Evolutionary conservation across 768 basidiomycete species (phyloP), one percentile per base, ranked within the genome.

Genomic region (Dentipellis sp.): DNA sequence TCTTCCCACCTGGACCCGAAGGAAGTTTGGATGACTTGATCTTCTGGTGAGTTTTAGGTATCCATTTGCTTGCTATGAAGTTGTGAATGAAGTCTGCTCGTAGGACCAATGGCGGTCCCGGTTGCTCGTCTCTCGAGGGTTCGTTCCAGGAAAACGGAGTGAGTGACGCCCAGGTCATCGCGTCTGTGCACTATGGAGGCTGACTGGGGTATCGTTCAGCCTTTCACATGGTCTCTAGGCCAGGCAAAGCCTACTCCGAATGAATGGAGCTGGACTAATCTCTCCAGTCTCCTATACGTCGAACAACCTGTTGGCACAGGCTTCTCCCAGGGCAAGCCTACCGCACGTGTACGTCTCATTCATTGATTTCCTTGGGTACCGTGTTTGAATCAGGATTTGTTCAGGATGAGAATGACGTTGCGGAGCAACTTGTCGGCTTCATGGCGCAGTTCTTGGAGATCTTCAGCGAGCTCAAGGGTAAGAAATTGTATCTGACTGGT

Each of bases 291-390:
- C 7, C 69, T 89, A 16, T 91, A 78, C 74, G 79, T 90, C 10
- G 88, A 91, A 59, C 88, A 89, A 60, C 88, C 88, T 3, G 82
- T 90, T 34, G 88, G 88, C 4, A 89, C 87, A 4, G 88, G 88
- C 0, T 90, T 83, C 66, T 84, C 84, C 2, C 84, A 84, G 58
- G 88, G 88, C 16, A 72, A 58, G 12, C 86, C 88, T 0, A 79
- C 82, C 56, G 82, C 83, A 39, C 58, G 54, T 46, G 73, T 73
- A 56, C 37, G 66, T 55, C 29, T n/a, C n/a, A n/a, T n/a, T n/a
- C n/a, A n/a, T n/a, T n/a, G n/a, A n/a, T n/a, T n/a, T n/a, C n/a
- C n/a, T 22, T 14, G 35, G 2, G n/a, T 29, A 2, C 17, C 39
- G 10, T 10, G 10, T 46, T 11, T 14, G 22, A 1, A 16, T 14